Evolutionary conservation across 2,329 filamentous ascomycete genomes (phyloP).

Genomic region (Arthrobotrys megalospora): DNA sequence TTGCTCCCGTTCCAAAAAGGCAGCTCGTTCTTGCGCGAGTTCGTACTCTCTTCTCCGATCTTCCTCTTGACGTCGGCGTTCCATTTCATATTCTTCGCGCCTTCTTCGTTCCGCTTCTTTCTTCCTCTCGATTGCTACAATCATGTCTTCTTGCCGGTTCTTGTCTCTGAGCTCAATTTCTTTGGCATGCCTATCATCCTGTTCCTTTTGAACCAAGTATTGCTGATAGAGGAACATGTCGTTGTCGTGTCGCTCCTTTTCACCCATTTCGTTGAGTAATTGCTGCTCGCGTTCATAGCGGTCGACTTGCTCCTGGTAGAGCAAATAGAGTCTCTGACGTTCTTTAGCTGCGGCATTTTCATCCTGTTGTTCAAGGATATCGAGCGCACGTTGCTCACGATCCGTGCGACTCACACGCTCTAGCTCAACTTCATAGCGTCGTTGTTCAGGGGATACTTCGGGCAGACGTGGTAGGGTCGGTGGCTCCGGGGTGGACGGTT

Average conservation of each 20-base stretch:
- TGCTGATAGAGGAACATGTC: slow-evolving; percentile 52
- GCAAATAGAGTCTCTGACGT: slow-evolving; percentile 48
- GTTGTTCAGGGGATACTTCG: slow-evolving; percentile 44
- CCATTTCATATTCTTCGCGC: slow-evolving; percentile 48
- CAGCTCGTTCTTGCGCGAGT: slow-evolving; percentile 53
- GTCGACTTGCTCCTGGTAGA: slow-evolving; percentile 51
- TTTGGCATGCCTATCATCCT: slow-evolving; percentile 49
- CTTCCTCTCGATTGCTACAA: slow-evolving; percentile 53
- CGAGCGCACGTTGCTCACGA: slow-evolving; percentile 45
- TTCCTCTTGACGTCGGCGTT: slow-evolving; percentile 51
- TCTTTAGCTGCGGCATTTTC: slow-evolving; percentile 47
- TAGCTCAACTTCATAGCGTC: slow-evolving; percentile 54
- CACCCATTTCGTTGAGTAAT: slow-evolving; percentile 37
- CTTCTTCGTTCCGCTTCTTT: slow-evolving; percentile 47
- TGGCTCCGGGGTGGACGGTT: neutral
- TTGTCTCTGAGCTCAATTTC: slow-evolving; percentile 45
- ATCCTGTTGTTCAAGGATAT: slow-evolving; percentile 46
- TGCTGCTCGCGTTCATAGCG: slow-evolving; percentile 53
- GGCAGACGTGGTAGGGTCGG: neutral
- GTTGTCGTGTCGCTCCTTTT: slow-evolving; percentile 42
- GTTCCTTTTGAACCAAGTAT: slow-evolving; percentile 51
- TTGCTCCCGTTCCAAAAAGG: slow-evolving; percentile 53
- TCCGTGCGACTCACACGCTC: slow-evolving; percentile 40
- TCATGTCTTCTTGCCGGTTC: slow-evolving; percentile 53
- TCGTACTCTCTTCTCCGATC: slow-evolving; percentile 53